phyloP scores from a whole-genome alignment of 805 yeast species.

The Candida arabinofermentans region DNA sequence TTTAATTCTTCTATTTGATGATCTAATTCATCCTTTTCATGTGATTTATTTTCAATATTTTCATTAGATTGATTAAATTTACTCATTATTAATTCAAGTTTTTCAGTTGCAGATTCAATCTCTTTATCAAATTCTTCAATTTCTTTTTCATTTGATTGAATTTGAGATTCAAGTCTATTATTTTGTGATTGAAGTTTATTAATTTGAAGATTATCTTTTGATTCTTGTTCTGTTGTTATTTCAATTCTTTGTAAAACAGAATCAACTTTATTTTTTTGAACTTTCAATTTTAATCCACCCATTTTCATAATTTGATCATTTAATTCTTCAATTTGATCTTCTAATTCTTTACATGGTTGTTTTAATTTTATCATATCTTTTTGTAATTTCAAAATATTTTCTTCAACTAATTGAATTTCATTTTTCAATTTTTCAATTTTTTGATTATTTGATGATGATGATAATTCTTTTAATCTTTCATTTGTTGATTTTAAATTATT shows the following conservation, averaged over 20 bases:
- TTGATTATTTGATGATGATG: slow-evolving; percentile 13
- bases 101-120: slow-evolving; percentile 30
- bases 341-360: slow-evolving; percentile 51
- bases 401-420: slow-evolving; percentile 25
- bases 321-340: slow-evolving; percentile 50
- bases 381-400: slow-evolving; percentile 26
- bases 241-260: slow-evolving; percentile 66
- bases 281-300: slow-evolving; percentile 82
- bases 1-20: slow-evolving; percentile 40
- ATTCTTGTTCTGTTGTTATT: slow-evolving; percentile 50
- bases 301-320: slow-evolving; percentile 81
- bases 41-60: slow-evolving; percentile 28
- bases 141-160: slow-evolving; percentile 46
- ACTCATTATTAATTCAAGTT: slow-evolving; percentile 23
- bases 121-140: slow-evolving; percentile 32
- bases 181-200: slow-evolving; percentile 64
- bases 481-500: slow-evolving; percentile 49
- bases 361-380: slow-evolving; percentile 37
- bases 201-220: slow-evolving; percentile 50
- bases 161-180: slow-evolving; percentile 47
- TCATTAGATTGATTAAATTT: slow-evolving; percentile 32
- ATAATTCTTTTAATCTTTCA: slow-evolving; percentile 37
- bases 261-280: slow-evolving; percentile 80
- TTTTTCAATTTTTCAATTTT: slow-evolving; percentile 12
- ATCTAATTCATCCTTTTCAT: slow-evolving; percentile 35